Percentiles rank a stretch among this genome's conserved stretches.
These are phyloP conservation scores for Arachis monticola DNA, from an alignment of 331 rosid species.

Conservation along the genomic window DNA sequence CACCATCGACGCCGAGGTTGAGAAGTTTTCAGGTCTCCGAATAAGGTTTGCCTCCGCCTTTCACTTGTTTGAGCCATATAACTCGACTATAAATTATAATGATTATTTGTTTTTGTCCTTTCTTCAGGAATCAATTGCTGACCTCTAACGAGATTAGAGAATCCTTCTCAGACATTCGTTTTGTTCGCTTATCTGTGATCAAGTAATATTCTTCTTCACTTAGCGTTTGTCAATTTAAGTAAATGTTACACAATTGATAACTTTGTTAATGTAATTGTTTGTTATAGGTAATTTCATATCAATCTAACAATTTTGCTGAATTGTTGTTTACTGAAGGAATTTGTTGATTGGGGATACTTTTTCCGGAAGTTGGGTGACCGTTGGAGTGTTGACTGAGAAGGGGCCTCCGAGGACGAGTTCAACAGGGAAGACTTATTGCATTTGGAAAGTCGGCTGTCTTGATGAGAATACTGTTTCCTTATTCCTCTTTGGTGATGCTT, in stretches of 20 bases:
- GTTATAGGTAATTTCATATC: no score
- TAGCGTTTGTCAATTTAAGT: neutral
- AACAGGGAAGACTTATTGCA: conserved; percentile 67
- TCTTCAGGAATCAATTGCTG: conserved; percentile 66
- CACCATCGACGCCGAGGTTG: conserved; percentile 51
- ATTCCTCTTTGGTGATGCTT: conserved; percentile 92
- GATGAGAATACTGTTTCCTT: conserved; percentile 72
- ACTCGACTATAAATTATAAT: neutral
- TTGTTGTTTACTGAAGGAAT: conserved; percentile 54
- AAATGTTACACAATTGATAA: no score
- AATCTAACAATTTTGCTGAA: neutral
- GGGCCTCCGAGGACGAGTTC: conserved; percentile 70
- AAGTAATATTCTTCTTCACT: conserved; percentile 52
- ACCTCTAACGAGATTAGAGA: conserved; percentile 64
- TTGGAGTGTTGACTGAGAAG: conserved; percentile 86
- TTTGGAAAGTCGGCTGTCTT: conserved; percentile 79
- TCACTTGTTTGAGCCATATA: neutral
- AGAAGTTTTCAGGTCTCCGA: conserved; percentile 82
- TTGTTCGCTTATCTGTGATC: conserved; percentile 72
- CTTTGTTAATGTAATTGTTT: no score
- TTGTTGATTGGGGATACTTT: conserved; percentile 72
- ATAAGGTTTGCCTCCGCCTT: conserved; percentile 53
- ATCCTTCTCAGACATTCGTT: conserved; percentile 76
- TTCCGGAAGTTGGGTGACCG: conserved; percentile 88
- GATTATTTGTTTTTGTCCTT: neutral